Base-by-base conservation (phyloP, 495 filamentous ascomycete species). In the Trichocladium uniseriatum region DNA sequence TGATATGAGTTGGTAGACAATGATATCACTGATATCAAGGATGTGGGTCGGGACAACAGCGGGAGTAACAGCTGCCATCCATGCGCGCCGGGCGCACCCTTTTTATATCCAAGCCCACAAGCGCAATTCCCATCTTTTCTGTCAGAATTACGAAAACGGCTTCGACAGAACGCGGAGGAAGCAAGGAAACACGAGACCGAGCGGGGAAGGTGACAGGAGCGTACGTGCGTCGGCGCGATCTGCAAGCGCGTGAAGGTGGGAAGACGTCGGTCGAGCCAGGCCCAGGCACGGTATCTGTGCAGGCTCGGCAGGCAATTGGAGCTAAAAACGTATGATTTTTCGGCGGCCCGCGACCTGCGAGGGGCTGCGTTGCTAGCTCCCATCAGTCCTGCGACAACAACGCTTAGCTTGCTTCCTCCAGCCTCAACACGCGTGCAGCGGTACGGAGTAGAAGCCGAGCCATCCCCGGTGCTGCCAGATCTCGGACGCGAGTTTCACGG, bases 321-420 rank as follows among this genome's bases (percentile, higher is more conserved):
- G 34, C 38, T 16, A 29, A 38, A 53, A 56, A 52, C 53, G 45
- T 53, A 53, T 53, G 54, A 56, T 56, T 18, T 22, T 35, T 27
- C 8, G 24, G 24, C 8, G 24, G 24, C 24, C 24, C 24, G 24
- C 4, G 8, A 19, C 19, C 19, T 22, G 46, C 35, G 10, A 38
- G 34, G 35, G 22, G 35, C n/a, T 21, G 5, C 11, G 18, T 15
- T 15, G 18, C 21, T 22, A 45, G 29, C 35, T 37, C 15, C 35
- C 10, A 37, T 37, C 2, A 3, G 14, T 3, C 15, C 35, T 15
- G 14, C 35, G 14, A 14, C 10, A 14, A 35, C 14, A 13, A n/a
- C 35, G 14, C 15, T 5, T 15, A 15, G 13, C n/a, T 27, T 8
- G n/a, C 8, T 27, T 27, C 24, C 24, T 27, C 24, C 24, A 27